phyloP scores from a whole-genome alignment of 1,284 basidiomycete species.

The Amylostereum chailletii region DNA sequence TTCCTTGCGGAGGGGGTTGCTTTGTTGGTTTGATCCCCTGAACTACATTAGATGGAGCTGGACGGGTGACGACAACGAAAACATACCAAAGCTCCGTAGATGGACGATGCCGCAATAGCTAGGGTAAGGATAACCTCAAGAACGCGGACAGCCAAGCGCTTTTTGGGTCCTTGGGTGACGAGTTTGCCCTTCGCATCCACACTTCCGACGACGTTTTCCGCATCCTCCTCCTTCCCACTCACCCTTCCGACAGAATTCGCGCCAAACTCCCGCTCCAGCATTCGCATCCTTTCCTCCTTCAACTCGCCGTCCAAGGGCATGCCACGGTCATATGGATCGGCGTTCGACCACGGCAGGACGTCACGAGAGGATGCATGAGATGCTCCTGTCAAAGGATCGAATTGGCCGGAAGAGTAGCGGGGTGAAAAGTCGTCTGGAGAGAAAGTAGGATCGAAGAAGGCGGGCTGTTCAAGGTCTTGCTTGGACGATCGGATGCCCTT shows the following conservation, averaged over 20 bases:
- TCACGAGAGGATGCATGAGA: slow-evolving; percentile 23
- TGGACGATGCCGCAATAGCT: slow-evolving; percentile 41
- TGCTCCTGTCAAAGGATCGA: slow-evolving; percentile 19
- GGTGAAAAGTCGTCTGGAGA: slow-evolving; percentile 15
- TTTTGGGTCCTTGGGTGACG: slow-evolving; percentile 54
- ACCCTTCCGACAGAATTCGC: slow-evolving; percentile 10
- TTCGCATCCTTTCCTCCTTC: slow-evolving; percentile 59
- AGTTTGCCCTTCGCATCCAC: slow-evolving; percentile 47
- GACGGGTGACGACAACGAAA: not conserved
- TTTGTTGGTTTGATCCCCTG: slow-evolving; percentile 49
- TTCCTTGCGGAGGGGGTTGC: slow-evolving; percentile 47
- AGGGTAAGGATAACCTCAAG: slow-evolving; percentile 42
- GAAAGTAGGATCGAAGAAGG: slow-evolving; percentile 24
- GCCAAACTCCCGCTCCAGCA: slow-evolving; percentile 60
- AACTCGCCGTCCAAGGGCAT: slow-evolving; percentile 35
- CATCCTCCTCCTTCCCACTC: slow-evolving; percentile 28
- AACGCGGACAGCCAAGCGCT: slow-evolving; percentile 40
- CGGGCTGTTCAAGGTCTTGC: slow-evolving; percentile 11
- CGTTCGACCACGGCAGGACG: slow-evolving; percentile 39
- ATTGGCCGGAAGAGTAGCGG: slow-evolving; percentile 4
- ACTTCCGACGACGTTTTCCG: slow-evolving; percentile 41
- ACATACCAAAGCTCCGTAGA: slow-evolving; percentile 58
- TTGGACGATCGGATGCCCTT: slow-evolving; percentile 14
- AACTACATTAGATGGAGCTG: slow-evolving; percentile 2
- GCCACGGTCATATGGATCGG: slow-evolving; percentile 29